Evolutionary conservation across 1,284 basidiomycete species (phyloP).

Genomic region (Tylopilus sp.): DNA sequence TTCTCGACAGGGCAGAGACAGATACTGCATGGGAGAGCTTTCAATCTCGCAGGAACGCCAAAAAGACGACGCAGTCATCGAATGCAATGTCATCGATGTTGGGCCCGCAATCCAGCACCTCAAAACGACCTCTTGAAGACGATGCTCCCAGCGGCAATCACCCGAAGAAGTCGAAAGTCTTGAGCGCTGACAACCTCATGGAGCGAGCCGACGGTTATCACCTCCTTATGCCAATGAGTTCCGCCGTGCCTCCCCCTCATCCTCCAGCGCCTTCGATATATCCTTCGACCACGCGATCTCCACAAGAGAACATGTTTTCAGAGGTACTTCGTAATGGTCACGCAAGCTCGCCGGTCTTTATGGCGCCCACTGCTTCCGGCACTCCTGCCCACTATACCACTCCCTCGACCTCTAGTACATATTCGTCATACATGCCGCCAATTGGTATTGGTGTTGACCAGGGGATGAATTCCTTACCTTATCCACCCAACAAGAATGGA

Average conservation of each 20-base stretch:
- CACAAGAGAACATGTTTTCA: slow-evolving; percentile 56
- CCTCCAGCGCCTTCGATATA: slow-evolving; percentile 37
- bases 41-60: slow-evolving; percentile 52
- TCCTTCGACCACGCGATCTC: slow-evolving; percentile 34
- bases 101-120: slow-evolving; percentile 21
- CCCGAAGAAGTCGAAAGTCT: slow-evolving; percentile 52
- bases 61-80: slow-evolving; percentile 32
- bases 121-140: slow-evolving; percentile 51
- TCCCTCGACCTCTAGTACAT: slow-evolving; percentile 39
- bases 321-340: slow-evolving; percentile 58
- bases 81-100: slow-evolving; percentile 31
- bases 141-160: slow-evolving; percentile 39
- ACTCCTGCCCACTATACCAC: slow-evolving; percentile 33
- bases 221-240: slow-evolving; percentile 54
- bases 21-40: slow-evolving; percentile 91
- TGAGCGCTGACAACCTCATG: slow-evolving; percentile 41
- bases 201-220: slow-evolving; percentile 49
- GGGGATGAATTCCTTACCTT: slow-evolving; percentile 48
- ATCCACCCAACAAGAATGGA: slow-evolving; percentile 30
- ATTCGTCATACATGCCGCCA: slow-evolving; percentile 56
- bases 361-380: slow-evolving; percentile 44
- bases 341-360: slow-evolving; percentile 62
- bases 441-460: slow-evolving; percentile 58
- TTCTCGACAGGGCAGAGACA: slow-evolving; percentile 81
- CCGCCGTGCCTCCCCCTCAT: slow-evolving; percentile 38